Evolutionary conservation across 164 flowering plant species (phyloP).

Genomic region (Buxus sempervirens): DNA sequence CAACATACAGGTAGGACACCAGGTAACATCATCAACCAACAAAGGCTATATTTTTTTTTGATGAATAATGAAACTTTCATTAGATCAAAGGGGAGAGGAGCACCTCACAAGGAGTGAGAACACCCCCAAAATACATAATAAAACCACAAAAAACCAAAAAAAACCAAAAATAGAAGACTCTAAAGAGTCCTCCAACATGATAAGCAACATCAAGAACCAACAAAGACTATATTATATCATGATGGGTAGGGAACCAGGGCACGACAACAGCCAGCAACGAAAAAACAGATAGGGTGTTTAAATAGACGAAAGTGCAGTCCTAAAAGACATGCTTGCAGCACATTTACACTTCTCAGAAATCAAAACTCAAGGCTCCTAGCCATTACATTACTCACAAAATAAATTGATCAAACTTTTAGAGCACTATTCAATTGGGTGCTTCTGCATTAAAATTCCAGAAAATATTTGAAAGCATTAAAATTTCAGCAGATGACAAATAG

Average conservation of each 20-base stretch:
- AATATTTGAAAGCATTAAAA: neutral
- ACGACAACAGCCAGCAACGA: neutral
- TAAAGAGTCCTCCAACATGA: too few species aligned
- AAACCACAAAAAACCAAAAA: too few species aligned
- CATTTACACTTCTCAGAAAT: neutral
- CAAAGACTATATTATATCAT: too few species aligned
- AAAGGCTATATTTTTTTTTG: too few species aligned
- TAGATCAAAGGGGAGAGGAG: too few species aligned
- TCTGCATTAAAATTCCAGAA: neutral
- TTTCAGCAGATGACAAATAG: too few species aligned
- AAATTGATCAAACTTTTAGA: neutral
- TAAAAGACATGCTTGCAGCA: neutral
- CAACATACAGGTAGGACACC: neutral
- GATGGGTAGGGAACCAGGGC: neutral
- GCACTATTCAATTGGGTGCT: neutral
- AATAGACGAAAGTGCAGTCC: neutral
- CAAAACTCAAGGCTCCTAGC: neutral
- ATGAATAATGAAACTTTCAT: too few species aligned
- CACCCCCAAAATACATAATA: too few species aligned
- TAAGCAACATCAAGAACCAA: too few species aligned
- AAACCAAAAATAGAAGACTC: too few species aligned
- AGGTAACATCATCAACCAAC: too few species aligned
- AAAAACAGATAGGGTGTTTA: neutral
- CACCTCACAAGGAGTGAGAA: too few species aligned
- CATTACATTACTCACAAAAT: neutral